Evolutionary conservation across 1,284 basidiomycete species (phyloP).

Genomic region (Trametes pubescens): DNA sequence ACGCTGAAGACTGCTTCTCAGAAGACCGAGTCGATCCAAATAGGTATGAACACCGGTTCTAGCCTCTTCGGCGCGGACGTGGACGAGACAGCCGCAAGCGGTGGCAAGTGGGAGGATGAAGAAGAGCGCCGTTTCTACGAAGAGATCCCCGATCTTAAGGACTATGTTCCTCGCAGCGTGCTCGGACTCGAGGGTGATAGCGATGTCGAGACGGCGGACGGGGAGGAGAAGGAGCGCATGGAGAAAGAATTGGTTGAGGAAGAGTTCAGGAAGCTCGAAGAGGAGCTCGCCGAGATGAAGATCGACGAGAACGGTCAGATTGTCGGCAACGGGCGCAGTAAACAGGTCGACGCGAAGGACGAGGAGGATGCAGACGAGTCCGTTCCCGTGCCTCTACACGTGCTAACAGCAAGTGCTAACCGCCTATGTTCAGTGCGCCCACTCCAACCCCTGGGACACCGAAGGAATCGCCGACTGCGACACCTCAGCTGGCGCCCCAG

Average conservation of each 20-base stretch:
- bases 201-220: slow-evolving; percentile 43
- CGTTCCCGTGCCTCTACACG: slow-evolving; percentile 30
- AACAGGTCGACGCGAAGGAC: slow-evolving; percentile 34
- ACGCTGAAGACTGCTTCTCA: slow-evolving; percentile 81
- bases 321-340: slow-evolving; percentile 17
- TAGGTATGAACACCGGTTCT: slow-evolving; percentile 60
- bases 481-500: slow-evolving; percentile 77
- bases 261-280: slow-evolving; percentile 73
- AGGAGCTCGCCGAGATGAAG: slow-evolving; percentile 64
- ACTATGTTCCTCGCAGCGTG: slow-evolving; percentile 89
- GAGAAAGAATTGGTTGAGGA: slow-evolving; percentile 62
- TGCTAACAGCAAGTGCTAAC: slow-evolving; percentile 19
- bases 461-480: slow-evolving; percentile 65
- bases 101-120: slow-evolving; percentile 98
- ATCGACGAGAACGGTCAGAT: slow-evolving; percentile 43
- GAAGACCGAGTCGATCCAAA: slow-evolving; percentile 80
- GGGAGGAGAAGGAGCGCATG: slow-evolving; percentile 55
- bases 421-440: slow-evolving; percentile 46
- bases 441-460: slow-evolving; percentile 77
- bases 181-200: slow-evolving; percentile 81
- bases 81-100: slow-evolving; percentile 73
- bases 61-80: slow-evolving; percentile 55
- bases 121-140: slow-evolving; percentile 96
- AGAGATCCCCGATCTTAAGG: slow-evolving; percentile 90
- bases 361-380: slow-evolving; percentile 62